These are phyloP conservation scores for Flaveria trinervia DNA, from an alignment of 129 eudicot genomes.

Conservation along the genomic window DNA sequence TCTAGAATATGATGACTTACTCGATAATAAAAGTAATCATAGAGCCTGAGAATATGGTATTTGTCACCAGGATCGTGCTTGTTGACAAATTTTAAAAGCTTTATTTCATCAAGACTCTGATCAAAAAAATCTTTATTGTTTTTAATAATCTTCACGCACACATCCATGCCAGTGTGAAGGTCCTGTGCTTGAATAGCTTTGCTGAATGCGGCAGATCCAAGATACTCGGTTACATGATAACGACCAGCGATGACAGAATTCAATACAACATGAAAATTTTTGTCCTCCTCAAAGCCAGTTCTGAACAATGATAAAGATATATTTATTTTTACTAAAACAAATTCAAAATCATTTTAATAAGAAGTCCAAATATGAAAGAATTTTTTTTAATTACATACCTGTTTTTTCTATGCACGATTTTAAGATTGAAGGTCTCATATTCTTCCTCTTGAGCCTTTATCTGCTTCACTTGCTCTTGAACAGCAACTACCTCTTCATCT, in stretches of 20 bases:
- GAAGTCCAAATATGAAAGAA: neutral
- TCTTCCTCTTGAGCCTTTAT: constrained; percentile 97
- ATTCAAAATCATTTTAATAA: neutral
- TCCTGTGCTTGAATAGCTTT: constrained; percentile 99
- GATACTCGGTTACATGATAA: constrained; percentile 96
- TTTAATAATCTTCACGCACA: constrained; percentile 92
- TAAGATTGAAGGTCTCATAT: constrained; percentile 88
- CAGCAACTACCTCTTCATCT: constrained; percentile 92
- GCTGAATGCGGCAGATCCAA: constrained; percentile 98
- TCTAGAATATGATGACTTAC: constrained; percentile 49
- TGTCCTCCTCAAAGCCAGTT: constrained; percentile 99
- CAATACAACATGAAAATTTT: constrained; percentile 84
- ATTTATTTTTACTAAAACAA: constrained; percentile 18
- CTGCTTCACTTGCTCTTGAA: constrained; percentile 95
- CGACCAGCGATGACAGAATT: constrained; percentile 94
- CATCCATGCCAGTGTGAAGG: constrained; percentile 99
- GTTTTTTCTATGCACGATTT: constrained; percentile 94
- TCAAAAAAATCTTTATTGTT: constrained; percentile 96
- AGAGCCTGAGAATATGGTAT: constrained; percentile 86
- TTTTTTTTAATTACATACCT: constrained; percentile 40
- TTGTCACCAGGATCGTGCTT: constrained; percentile 96
- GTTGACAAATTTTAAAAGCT: constrained; percentile 88
- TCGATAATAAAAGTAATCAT: constrained; percentile 93
- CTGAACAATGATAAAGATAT: constrained; percentile 38
- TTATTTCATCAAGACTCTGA: constrained; percentile 98